A percentile compares a stretch with the other conserved stretches of the same genome.
Evolutionary conservation across 2,329 filamentous ascomycete species (phyloP).

Genomic region (Aspergillus arachidicola): DNA sequence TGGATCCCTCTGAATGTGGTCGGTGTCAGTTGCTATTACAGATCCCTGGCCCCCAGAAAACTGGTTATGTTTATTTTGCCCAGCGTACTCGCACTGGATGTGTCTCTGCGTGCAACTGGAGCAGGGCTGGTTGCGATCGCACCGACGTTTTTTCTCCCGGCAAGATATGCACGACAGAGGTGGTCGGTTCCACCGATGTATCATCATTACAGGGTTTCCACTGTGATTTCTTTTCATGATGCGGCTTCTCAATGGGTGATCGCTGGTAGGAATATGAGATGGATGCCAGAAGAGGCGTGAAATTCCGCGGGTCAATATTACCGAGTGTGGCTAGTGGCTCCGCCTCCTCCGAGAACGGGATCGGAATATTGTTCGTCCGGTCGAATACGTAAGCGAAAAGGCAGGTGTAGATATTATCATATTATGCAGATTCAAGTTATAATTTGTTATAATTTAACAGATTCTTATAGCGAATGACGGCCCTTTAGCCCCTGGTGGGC

Average conservation of each 20-base stretch:
- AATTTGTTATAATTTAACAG: too few species aligned
- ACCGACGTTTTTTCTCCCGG: conserved; percentile 26
- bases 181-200: conserved; percentile 11
- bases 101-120: conserved; percentile 23
- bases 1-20: neutral
- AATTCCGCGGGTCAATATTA: neutral
- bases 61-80: neutral
- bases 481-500: neutral
- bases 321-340: neutral
- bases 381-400: too few species aligned
- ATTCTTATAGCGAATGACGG: neutral
- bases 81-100: conserved; percentile 23
- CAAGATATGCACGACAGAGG: conserved; percentile 22
- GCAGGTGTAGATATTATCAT: too few species aligned
- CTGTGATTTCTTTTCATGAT: neutral
- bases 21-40: too few species aligned
- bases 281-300: neutral
- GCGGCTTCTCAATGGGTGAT: neutral
- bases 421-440: too few species aligned
- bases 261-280: neutral
- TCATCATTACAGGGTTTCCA: neutral
- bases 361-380: too few species aligned
- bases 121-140: conserved; percentile 25
- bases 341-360: neutral
- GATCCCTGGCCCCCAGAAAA: neutral